phyloP scores from a whole-genome alignment of 2,329 filamentous ascomycete genomes.

The Raffaelea ambrosiae region DNA sequence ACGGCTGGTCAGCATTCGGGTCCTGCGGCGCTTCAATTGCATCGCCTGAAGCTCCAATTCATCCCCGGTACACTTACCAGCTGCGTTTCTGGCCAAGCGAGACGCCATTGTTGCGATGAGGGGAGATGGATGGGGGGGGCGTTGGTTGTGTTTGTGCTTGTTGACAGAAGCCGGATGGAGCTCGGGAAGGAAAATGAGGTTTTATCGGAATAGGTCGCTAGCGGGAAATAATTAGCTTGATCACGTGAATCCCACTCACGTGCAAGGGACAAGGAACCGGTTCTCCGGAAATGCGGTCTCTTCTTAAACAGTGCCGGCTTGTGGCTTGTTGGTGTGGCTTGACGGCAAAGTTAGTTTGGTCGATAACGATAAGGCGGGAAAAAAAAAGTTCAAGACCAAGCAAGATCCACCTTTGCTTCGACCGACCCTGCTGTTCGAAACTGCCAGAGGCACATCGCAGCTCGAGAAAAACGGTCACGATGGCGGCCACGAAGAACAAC shows the following conservation, averaged over 20 bases:
- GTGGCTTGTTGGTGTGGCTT: too few relatives aligned
- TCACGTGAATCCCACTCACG: slow-evolving; percentile 24
- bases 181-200: slow-evolving; percentile 27
- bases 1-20: background rate
- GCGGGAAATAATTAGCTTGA: slow-evolving; percentile 6
- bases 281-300: slow-evolving; percentile 2
- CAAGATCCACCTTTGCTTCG: background rate
- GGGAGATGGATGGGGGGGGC: slow-evolving; percentile 24
- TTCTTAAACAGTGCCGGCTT: too few relatives aligned
- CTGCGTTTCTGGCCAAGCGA: slow-evolving; percentile 89
- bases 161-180: slow-evolving; percentile 11
- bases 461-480: background rate
- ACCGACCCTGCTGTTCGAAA: background rate
- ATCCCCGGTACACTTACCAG: slow-evolving; percentile 59
- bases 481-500: slow-evolving; percentile 2
- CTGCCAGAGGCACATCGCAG: too few relatives aligned
- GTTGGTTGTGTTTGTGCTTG: background rate
- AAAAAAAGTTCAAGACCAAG: slow-evolving; percentile 1
- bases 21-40: background rate
- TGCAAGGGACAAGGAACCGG: background rate
- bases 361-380: slow-evolving; percentile 5
- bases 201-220: slow-evolving; percentile 27
- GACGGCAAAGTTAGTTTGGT: too few relatives aligned
- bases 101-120: slow-evolving; percentile 82
- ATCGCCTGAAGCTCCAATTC: background rate